These are phyloP conservation scores for Quaeritorhiza haematococci DNA, from an alignment of 371 early-diverging fungal species.

Conservation along the genomic window DNA sequence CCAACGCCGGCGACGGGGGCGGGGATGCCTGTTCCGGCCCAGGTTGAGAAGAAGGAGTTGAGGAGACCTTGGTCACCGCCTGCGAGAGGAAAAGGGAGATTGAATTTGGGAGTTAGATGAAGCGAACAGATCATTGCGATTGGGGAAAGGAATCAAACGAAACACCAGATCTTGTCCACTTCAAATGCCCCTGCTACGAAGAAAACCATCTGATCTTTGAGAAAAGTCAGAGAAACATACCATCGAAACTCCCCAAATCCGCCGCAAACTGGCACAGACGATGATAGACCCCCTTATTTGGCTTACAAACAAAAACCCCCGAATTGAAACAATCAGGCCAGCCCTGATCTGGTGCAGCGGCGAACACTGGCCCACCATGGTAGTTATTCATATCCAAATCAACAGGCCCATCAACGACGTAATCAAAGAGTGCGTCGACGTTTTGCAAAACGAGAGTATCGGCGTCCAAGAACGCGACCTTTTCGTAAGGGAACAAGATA, in stretches of 20 bases:
- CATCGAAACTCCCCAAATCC: conserved; percentile 70
- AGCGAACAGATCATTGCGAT: conserved; percentile 3
- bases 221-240: conserved; percentile 43
- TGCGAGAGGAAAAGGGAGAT: conserved; percentile 17
- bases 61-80: conserved; percentile 95
- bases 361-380: conserved; percentile 54
- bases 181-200: not conserved
- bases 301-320: conserved; percentile 83
- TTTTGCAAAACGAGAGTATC: conserved; percentile 76
- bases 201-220: not conserved
- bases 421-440: conserved; percentile 77
- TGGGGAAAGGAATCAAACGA: not conserved
- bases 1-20: conserved; percentile 20
- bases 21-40: conserved; percentile 57
- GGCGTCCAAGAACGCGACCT: conserved; percentile 84
- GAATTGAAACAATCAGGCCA: conserved; percentile 87
- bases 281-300: conserved; percentile 48
- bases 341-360: conserved; percentile 73
- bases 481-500: conserved; percentile 55
- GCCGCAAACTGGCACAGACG: conserved; percentile 51
- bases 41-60: conserved; percentile 77
- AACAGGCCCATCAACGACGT: too few species aligned
- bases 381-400: too few species aligned
- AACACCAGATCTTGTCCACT: not conserved
- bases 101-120: not conserved